Conservation (phyloP, 768 basidiomycete species). For the Kwoniella sp. region DNA sequence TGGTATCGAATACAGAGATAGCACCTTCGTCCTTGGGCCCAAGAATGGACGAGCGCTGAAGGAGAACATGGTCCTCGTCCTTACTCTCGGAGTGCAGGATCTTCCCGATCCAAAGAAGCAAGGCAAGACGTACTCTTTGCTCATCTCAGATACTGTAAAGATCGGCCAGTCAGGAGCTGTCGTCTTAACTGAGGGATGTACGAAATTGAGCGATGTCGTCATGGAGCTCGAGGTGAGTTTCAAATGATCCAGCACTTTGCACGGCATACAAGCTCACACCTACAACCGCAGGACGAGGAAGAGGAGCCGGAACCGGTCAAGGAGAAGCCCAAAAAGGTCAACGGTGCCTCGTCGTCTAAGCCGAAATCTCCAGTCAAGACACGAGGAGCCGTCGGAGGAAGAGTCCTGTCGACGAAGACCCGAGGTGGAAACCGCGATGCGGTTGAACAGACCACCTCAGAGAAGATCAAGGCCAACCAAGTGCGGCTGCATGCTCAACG, state of each 20-base stretch:
- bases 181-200: constrained; percentile 80
- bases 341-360: constrained; percentile 60
- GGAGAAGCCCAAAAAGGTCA: constrained; percentile 61
- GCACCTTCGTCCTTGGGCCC: constrained; percentile 74
- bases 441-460: constrained; percentile 72
- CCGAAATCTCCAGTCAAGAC: constrained; percentile 46
- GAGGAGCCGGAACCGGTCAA: constrained; percentile 60
- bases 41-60: constrained; percentile 75
- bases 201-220: constrained; percentile 79
- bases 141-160: constrained; percentile 84
- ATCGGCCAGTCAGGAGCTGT: constrained; percentile 64
- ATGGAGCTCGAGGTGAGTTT: constrained; percentile 47
- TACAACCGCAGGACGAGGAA: constrained; percentile 60
- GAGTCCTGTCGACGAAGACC: constrained; percentile 87
- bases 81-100: constrained; percentile 82
- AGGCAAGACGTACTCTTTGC: constrained; percentile 84
- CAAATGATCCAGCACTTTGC: not conserved
- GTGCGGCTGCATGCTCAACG: constrained; percentile 73
- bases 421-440: constrained; percentile 79
- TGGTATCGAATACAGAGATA: constrained; percentile 93
- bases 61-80: constrained; percentile 80
- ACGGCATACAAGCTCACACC: not conserved
- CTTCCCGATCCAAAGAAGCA: constrained; percentile 67
- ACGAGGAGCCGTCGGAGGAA: constrained; percentile 67
- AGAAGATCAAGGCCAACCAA: constrained; percentile 86